These are phyloP conservation scores for Cenchrus americanus DNA, from an alignment of 176 grass and related monocot genomes.

Conservation along the genomic window DNA sequence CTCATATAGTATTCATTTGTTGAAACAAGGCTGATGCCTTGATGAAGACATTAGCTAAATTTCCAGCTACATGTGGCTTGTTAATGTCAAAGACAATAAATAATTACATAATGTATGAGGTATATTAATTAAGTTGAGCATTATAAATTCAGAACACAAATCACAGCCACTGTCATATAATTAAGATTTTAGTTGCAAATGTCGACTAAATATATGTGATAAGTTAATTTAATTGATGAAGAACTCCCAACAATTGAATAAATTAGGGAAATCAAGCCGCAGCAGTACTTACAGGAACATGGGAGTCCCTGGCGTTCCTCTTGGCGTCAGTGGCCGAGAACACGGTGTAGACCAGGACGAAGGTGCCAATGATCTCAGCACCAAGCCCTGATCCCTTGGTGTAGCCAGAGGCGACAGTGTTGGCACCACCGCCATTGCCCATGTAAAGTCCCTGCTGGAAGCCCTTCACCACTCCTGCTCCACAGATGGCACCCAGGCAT, in stretches of 20 bases:
- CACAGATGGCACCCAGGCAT: constrained; percentile 87
- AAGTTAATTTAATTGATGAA: background rate
- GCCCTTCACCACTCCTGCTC: constrained; percentile 87
- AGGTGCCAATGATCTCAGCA: constrained; percentile 91
- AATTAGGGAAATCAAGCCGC: background rate
- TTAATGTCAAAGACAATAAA: background rate
- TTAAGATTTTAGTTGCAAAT: background rate
- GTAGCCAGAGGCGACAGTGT: constrained; percentile 68
- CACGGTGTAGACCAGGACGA: constrained; percentile 92
- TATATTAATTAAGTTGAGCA: background rate
- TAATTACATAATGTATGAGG: background rate
- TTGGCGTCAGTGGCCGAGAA: constrained; percentile 96
- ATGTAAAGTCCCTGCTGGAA: constrained; percentile 82
- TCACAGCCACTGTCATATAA: background rate
- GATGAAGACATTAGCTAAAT: background rate
- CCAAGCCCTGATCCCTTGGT: constrained; percentile 80
- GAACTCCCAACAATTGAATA: background rate
- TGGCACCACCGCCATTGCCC: constrained; percentile 79
- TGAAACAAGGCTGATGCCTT: background rate
- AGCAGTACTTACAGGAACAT: constrained; percentile 75
- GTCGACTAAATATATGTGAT: constrained; percentile 5
- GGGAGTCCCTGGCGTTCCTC: constrained; percentile 90
- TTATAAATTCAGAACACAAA: constrained; percentile 3
- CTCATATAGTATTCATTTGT: background rate
- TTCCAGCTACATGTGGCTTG: background rate